Percentiles rank a stretch among this genome's conserved stretches.
phyloP scores from a whole-genome alignment of 495 filamentous ascomycete genomes.

The Penicillium paxilli region DNA sequence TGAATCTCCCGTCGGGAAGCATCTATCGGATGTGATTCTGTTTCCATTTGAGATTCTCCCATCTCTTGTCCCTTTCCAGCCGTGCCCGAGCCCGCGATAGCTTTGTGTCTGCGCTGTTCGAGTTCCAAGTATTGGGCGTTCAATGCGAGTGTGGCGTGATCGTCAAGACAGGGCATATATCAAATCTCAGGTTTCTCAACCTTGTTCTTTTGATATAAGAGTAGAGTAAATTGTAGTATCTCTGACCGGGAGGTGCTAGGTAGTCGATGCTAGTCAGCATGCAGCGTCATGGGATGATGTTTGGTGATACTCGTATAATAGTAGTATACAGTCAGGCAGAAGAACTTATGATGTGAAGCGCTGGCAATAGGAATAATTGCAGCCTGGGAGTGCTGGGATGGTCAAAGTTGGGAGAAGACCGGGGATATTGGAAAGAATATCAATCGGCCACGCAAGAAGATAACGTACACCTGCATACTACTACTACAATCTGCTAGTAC shows the following conservation, averaged over 20 bases:
- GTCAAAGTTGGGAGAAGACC: background rate
- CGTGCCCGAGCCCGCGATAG: background rate
- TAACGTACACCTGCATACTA: too few relatives aligned
- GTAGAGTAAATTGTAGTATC: background rate
- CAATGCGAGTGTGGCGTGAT: conserved; percentile 21
- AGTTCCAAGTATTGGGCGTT: conserved; percentile 10
- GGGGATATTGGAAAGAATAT: background rate
- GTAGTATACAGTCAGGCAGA: too few relatives aligned
- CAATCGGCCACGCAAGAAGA: background rate
- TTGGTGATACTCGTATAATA: too few relatives aligned
- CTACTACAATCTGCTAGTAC: too few relatives aligned
- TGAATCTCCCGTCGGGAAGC: conserved; percentile 12
- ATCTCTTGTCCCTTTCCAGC: too few relatives aligned
- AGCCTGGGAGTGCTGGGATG: background rate
- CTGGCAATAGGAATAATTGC: too few relatives aligned
- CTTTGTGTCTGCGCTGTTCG: background rate
- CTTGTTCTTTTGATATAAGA: background rate
- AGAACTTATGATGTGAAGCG: too few relatives aligned
- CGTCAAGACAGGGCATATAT: conserved; percentile 18
- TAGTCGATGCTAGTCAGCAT: background rate
- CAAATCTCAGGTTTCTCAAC: conserved; percentile 7
- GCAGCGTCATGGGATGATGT: background rate
- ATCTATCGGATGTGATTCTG: conserved; percentile 26
- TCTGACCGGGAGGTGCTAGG: background rate
- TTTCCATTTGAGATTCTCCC: conserved; percentile 27